Conservation (phyloP, 1,284 basidiomycete genomes). For the Pholiota adiposa region DNA sequence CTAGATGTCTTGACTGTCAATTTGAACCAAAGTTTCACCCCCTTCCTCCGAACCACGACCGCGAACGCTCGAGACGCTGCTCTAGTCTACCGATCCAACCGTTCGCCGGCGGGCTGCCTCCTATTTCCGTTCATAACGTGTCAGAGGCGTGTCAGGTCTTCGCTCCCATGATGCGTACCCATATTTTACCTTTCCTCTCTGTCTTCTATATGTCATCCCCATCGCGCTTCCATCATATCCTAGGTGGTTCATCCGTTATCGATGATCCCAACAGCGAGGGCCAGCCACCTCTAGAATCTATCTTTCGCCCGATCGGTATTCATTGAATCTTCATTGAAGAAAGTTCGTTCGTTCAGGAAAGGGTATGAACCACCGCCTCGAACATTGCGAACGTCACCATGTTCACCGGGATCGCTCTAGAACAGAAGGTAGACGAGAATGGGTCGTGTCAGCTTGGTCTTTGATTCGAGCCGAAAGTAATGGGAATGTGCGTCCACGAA, state of each 20-base stretch:
- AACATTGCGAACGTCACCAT: constrained; percentile 51
- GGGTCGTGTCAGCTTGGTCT: background rate
- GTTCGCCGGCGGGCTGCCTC: background rate
- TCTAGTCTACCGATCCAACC: background rate
- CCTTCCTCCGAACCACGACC: background rate
- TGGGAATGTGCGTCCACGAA: background rate
- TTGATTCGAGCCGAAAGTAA: background rate
- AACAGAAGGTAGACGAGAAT: background rate
- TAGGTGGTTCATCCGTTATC: background rate
- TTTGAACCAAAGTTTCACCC: background rate
- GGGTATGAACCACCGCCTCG: constrained; percentile 36
- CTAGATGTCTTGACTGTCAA: too few species aligned
- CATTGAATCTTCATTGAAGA: background rate
- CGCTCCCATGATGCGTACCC: background rate
- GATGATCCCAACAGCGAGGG: background rate
- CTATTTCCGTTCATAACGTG: background rate
- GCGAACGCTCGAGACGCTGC: background rate
- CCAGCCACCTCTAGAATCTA: background rate
- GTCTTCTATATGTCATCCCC: background rate
- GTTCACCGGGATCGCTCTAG: constrained; percentile 48
- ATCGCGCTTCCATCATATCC: background rate
- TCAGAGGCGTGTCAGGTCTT: too few species aligned
- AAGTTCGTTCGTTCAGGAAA: too few species aligned
- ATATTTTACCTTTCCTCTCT: background rate
- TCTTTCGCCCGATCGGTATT: background rate